Evolutionary conservation across 768 basidiomycete genomes (phyloP), one percentile per base, ranked within the genome.

Genomic region (Holtermannia corniformis): DNA sequence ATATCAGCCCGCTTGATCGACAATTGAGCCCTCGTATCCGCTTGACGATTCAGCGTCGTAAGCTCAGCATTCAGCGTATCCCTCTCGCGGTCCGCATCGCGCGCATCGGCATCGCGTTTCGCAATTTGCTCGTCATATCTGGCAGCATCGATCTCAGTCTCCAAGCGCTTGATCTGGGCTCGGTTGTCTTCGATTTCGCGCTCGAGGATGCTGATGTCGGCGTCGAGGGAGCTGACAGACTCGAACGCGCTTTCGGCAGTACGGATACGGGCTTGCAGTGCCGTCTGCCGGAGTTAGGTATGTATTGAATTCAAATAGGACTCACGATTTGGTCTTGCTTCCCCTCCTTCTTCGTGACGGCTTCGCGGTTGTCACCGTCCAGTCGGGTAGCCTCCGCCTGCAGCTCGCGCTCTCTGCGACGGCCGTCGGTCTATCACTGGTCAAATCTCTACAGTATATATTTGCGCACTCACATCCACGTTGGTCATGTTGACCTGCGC

Each of bases 21-120:
- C 49, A 96, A 69, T 61, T 81, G 84, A 1, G 91, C 88, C 42
- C 93, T 76, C 1, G 81, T 76, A 50, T 91, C 86, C 0, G 87
- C 84, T 67, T 96, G 90, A 43, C 80, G 62, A 60, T 81, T 88
- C 60, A 95, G 72, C 1, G 76, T 73, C 26, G 80, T 77, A 41
- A 91, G 76, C 56, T 95, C 92, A 0, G 71, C 59, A 50, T 83
- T 86, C 55, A 93, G 73, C 19, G 70, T 67, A 16, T 92, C 88
- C 47, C 85, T 76, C 44, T 76, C 77, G 28, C 81, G 81, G 55
- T 96, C 88, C 47, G 87, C 74, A 22, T 59, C 65, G 28, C 82
- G 78, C n/a, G 76, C 74, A 52, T 78, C 51, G 13, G 55, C 49
- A 1, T 44, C 48, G 25, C 67, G 64, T 10, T 62, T 56, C 3